phyloP scores from a whole-genome alignment of 2,329 filamentous ascomycete genomes.

The Cladosporium phlei region DNA sequence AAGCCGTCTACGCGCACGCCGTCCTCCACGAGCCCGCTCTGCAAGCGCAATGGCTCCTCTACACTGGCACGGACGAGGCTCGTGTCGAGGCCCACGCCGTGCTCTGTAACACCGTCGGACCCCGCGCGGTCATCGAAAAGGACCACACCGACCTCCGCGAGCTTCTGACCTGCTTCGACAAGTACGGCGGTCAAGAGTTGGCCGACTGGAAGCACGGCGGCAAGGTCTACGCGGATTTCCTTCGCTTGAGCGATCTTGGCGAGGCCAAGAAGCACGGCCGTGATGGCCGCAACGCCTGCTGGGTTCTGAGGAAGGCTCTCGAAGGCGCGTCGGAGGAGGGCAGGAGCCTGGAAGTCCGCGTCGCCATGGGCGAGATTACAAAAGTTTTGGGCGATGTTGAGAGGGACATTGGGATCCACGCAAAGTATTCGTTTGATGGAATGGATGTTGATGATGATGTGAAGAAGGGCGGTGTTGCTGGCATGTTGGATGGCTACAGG shows the following conservation, averaged over 20 bases:
- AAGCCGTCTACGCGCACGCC: slow-evolving; percentile 75
- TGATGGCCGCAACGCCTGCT: slow-evolving; percentile 10
- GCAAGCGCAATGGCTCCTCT: slow-evolving; percentile 76
- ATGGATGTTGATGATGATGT: not conserved
- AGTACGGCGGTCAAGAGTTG: slow-evolving; percentile 48
- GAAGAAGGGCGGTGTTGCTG: not conserved
- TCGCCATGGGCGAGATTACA: slow-evolving; percentile 79
- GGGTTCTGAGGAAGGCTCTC: slow-evolving; percentile 32
- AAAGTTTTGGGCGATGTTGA: slow-evolving; percentile 65
- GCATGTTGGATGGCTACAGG: slow-evolving; percentile 12
- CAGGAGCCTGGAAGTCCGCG: slow-evolving; percentile 50
- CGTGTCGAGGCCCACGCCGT: slow-evolving; percentile 74
- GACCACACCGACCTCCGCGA: slow-evolving; percentile 67
- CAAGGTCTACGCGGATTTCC: slow-evolving; percentile 58
- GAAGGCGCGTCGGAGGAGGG: slow-evolving; percentile 38
- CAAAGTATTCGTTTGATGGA: slow-evolving; percentile 1
- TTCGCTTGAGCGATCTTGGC: slow-evolving; percentile 16
- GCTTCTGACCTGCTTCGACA: slow-evolving; percentile 66
- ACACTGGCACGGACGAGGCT: slow-evolving; percentile 59
- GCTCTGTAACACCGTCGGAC: slow-evolving; percentile 75
- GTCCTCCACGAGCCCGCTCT: slow-evolving; percentile 62
- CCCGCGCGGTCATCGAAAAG: slow-evolving; percentile 72
- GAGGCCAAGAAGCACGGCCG: slow-evolving; percentile 2
- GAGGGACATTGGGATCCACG: slow-evolving; percentile 32
- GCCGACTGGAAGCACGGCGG: slow-evolving; percentile 74